Conservation (phyloP, 208 protist genomes). For the Herpetomonas tarakana region DNA sequence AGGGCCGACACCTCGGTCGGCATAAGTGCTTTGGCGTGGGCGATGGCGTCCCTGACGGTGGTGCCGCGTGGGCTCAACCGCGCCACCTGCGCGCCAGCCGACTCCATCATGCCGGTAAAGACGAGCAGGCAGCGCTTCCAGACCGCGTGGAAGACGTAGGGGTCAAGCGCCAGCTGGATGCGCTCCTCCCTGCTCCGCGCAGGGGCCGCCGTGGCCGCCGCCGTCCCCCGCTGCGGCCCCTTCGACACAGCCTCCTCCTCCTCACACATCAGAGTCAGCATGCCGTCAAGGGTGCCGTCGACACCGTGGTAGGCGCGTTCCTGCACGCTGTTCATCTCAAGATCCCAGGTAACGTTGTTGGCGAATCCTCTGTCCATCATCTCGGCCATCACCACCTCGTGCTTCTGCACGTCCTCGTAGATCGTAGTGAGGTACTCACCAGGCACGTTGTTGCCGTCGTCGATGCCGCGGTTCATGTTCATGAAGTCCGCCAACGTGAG, state of each 20-base stretch:
- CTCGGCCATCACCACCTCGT: constrained; percentile 92
- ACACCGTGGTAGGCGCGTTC: constrained; percentile 1
- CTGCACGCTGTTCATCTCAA: constrained; percentile 50
- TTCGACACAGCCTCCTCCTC: constrained; percentile 4
- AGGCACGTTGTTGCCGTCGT: constrained; percentile 91
- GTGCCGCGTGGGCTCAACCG: constrained; percentile 6
- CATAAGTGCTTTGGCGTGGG: constrained; percentile 12
- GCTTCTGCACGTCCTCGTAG: constrained; percentile 91
- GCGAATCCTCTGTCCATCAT: constrained; percentile 78
- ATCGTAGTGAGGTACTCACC: constrained; percentile 83
- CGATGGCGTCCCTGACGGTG: constrained; percentile 21
- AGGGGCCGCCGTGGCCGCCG: background rate
- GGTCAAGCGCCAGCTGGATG: constrained; percentile 18
- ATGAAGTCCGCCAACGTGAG: constrained; percentile 95
- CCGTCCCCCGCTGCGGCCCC: constrained; percentile 10
- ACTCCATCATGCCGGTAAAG: constrained; percentile 47
- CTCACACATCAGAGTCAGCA: background rate
- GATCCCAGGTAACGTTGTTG: constrained; percentile 79
- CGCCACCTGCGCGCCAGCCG: constrained; percentile 25
- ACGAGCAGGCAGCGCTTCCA: constrained; percentile 53
- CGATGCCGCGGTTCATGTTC: constrained; percentile 95
- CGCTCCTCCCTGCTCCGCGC: background rate
- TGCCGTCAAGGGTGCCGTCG: constrained; percentile 5
- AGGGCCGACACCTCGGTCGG: constrained; percentile 26
- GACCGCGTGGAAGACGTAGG: constrained; percentile 48